phyloP scores from a whole-genome alignment of 2,329 filamentous ascomycete genomes.

The Pseudocercospora crystallina region DNA sequence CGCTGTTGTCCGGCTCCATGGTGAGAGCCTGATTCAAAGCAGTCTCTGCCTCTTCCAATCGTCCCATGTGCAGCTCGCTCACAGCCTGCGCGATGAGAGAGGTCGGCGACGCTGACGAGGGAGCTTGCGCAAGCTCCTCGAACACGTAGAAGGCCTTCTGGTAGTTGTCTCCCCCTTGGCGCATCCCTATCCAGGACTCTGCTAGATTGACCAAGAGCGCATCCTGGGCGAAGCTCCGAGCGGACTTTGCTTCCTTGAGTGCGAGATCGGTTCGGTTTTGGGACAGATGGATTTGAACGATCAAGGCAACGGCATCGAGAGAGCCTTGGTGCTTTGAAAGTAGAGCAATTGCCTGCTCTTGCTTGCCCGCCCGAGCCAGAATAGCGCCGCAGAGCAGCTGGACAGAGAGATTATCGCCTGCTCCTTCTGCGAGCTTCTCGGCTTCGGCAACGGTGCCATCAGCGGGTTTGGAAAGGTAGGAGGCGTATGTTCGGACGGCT shows the following conservation, averaged over 20 bases:
- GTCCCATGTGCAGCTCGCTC: constrained; percentile 84
- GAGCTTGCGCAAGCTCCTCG: constrained; percentile 88
- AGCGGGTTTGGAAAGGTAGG: constrained; percentile 45
- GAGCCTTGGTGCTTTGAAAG: constrained; percentile 82
- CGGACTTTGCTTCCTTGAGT: constrained; percentile 80
- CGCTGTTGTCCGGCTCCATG: constrained; percentile 68
- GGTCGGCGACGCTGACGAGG: constrained; percentile 72
- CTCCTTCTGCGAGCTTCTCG: constrained; percentile 65
- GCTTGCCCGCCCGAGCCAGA: constrained; percentile 73
- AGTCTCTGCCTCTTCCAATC: constrained; percentile 83
- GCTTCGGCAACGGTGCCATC: constrained; percentile 56
- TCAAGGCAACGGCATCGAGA: constrained; percentile 75
- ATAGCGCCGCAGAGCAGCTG: constrained; percentile 82
- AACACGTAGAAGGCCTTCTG: constrained; percentile 97
- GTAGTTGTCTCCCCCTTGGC: constrained; percentile 92
- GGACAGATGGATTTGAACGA: constrained; percentile 86
- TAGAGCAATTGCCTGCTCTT: constrained; percentile 80
- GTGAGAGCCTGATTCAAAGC: constrained; percentile 78
- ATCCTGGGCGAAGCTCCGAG: constrained; percentile 92
- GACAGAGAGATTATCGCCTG: constrained; percentile 72
- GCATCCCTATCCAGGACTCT: constrained; percentile 90
- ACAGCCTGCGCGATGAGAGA: constrained; percentile 85
- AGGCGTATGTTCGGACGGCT: constrained; percentile 74
- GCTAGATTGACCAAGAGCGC: constrained; percentile 89
- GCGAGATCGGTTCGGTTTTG: constrained; percentile 92